These are phyloP conservation scores for Septoria linicola DNA, from an alignment of 2,329 filamentous ascomycete genomes.

Conservation along the genomic window DNA sequence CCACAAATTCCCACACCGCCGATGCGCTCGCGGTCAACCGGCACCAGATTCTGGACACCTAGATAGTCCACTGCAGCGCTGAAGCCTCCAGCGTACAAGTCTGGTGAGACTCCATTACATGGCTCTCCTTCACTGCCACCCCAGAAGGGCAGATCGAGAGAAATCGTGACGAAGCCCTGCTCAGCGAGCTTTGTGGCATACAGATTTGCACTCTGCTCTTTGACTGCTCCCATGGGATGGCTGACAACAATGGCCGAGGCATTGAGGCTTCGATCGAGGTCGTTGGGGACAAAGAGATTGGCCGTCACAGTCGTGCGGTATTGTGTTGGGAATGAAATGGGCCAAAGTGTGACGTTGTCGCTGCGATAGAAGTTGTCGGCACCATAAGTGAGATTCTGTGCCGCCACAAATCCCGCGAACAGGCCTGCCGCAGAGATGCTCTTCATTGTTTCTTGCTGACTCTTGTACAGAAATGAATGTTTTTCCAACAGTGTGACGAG, in stretches of 20 bases:
- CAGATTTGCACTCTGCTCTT: conserved; percentile 16
- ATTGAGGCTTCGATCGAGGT: conserved; percentile 5
- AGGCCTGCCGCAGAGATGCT: not conserved
- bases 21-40: conserved; percentile 7
- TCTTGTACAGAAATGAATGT: too few species aligned
- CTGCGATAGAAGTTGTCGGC: conserved; percentile 16
- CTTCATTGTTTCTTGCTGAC: too few species aligned
- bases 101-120: conserved; percentile 7
- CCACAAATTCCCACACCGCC: conserved; percentile 17
- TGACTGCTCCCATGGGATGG: conserved; percentile 15
- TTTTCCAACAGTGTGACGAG: too few species aligned
- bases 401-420: not conserved
- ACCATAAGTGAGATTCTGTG: conserved; percentile 13
- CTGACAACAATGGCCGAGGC: conserved; percentile 12
- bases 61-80: conserved; percentile 17
- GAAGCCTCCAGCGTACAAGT: conserved; percentile 12
- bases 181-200: conserved; percentile 19
- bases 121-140: conserved; percentile 13
- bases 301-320: conserved; percentile 9
- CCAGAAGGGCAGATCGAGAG: conserved; percentile 14
- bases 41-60: not conserved
- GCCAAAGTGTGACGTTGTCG: conserved; percentile 12
- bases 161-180: conserved; percentile 16
- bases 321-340: conserved; percentile 12
- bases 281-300: conserved; percentile 10